phyloP scores from a whole-genome alignment of 768 basidiomycete genomes.

The Sarcodon aspratus region DNA sequence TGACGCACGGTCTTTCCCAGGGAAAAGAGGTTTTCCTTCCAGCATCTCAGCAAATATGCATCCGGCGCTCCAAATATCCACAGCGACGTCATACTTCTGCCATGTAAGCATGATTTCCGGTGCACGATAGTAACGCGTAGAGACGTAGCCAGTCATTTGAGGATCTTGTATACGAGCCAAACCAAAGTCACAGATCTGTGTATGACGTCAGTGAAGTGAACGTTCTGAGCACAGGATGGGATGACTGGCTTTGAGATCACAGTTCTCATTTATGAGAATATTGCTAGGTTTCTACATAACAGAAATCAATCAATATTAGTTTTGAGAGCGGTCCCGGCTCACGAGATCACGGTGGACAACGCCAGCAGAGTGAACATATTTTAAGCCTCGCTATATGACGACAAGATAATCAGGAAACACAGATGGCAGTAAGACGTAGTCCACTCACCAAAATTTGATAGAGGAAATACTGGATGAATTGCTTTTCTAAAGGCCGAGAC shows the following conservation, averaged over 20 bases:
- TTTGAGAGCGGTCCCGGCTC: conserved; percentile 16
- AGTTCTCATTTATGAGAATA: conserved; percentile 99
- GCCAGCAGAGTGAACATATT: conserved; percentile 99
- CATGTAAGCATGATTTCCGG: conserved; percentile 99
- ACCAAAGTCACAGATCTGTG: conserved; percentile 96
- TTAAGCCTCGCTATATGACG: conserved; percentile 74
- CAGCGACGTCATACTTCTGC: conserved; percentile 99
- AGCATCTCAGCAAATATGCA: conserved; percentile 99
- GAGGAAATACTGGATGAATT: conserved; percentile 99
- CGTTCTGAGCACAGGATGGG: not conserved
- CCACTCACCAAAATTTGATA: conserved; percentile 89
- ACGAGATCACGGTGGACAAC: conserved; percentile 97
- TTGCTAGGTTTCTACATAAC: conserved; percentile 86
- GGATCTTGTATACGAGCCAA: conserved; percentile 98
- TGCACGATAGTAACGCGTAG: conserved; percentile 96
- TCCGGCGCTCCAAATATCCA: conserved; percentile 98
- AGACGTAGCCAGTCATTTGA: conserved; percentile 99
- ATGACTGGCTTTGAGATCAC: conserved; percentile 78
- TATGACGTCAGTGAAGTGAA: conserved; percentile 1
- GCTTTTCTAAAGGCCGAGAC: conserved; percentile 94
- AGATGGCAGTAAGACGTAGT: not conserved
- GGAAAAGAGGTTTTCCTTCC: conserved; percentile 97
- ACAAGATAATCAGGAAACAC: conserved; percentile 3
- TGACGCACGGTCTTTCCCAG: conserved; percentile 86
- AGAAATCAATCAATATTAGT: not conserved